phyloP scores from a whole-genome alignment of 495 filamentous ascomycete genomes.

The Saxophila tyrrhenica region DNA sequence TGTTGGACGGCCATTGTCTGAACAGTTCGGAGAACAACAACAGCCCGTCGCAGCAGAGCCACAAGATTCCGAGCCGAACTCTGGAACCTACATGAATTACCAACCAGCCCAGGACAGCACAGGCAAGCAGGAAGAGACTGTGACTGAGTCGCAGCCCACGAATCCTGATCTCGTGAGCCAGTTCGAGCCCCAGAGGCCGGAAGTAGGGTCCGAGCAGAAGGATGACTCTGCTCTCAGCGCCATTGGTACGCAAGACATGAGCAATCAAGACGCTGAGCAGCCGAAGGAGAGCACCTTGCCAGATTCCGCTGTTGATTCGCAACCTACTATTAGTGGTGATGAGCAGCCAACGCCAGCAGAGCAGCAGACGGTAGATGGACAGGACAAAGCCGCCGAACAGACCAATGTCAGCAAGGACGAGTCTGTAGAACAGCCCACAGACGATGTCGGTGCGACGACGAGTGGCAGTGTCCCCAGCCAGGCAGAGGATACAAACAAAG shows the following conservation, averaged over 20 bases:
- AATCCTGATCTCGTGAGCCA: neutral
- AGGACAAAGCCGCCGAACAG: no score
- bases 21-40: neutral
- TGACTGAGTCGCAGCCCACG: neutral
- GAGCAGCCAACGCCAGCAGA: neutral
- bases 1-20: neutral
- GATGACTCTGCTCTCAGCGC: no score
- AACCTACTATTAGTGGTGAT: neutral
- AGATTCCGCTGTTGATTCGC: neutral
- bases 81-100: neutral
- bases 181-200: neutral
- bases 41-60: neutral
- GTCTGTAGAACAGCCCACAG: no score
- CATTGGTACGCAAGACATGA: neutral
- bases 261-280: neutral
- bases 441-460: no score
- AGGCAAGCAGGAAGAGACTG: neutral
- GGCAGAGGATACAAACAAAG: no score
- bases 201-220: neutral
- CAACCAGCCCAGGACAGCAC: neutral
- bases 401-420: no score
- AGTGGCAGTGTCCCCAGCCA: no score
- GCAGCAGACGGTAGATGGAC: neutral
- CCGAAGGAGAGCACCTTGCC: neutral
- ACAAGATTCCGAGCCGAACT: neutral